Base-by-base conservation (phyloP, 352 stramenopile species). In the Pythium chondricola region DNA sequence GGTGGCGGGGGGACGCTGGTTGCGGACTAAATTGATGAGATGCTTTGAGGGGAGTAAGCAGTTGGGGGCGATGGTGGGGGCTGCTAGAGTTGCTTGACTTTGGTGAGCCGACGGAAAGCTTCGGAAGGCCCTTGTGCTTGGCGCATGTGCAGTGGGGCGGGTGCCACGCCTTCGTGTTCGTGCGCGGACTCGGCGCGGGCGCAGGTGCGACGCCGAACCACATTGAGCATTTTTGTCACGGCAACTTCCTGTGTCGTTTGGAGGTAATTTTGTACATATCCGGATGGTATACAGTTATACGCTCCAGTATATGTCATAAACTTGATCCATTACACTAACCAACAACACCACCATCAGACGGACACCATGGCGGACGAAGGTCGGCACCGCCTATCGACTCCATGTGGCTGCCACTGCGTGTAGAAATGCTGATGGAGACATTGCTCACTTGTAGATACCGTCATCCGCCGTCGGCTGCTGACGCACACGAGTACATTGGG, bases 401-500 rank as follows among this genome's bases (percentile, higher is more conserved):
- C 21, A 7, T 44, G 32, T 27, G 4, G 18, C 25, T 40, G 29
- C 29, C 29, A 38, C 35, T 40, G 9, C 9, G 16, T 18, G n/a
- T 30, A 5, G 26, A 41, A 25, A n/a, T n/a, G 32, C 22, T 44
- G 24, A 10, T 3, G 18, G 16, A 39, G 27, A 30, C 43, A 7
- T 38, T 10, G 7, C 2, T 24, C 7, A 35, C 17, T 13, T n/a
- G 27, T 35, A 86, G 78, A 87, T 43, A 42, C 71, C 32, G 63
- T 89, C 52, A 89, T 89, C 45, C 73, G 75, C 8, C 70, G 78
- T 13, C 73, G 83, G 1, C 64, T 94, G 48, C 60, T 94, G 20
- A 94, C 83, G 33, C 80, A 76, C 46, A 82, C 83, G 37, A 94
- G 75, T 26, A 76, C 74, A 30, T 58, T 94, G 40, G 80, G 83